Evolutionary conservation across 352 stramenopile genomes (phyloP).

Genomic region (Phytophthora cajani): DNA sequence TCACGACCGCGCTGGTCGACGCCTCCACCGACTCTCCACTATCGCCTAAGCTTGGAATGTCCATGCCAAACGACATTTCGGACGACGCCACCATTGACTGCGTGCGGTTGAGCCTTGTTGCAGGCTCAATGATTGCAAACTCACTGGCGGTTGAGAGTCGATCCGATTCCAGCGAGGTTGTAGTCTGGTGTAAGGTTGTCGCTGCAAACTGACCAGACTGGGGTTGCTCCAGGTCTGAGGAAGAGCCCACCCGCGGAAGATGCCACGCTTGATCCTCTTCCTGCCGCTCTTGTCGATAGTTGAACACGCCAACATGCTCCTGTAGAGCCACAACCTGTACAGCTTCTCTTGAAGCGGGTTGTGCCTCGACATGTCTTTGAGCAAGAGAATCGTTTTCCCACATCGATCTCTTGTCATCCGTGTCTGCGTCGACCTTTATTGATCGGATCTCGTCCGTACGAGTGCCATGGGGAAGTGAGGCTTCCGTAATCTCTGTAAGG

Average conservation of each 20-base stretch:
- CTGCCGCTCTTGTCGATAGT: slow-evolving; percentile 3
- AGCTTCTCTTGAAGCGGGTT: slow-evolving; percentile 2
- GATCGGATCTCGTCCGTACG: slow-evolving; percentile 6
- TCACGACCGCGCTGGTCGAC: slow-evolving; percentile 11
- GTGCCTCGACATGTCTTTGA: slow-evolving; percentile 8
- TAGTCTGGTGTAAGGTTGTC: background rate
- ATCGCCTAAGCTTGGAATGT: slow-evolving; percentile 51
- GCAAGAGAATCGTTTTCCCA: slow-evolving; percentile 1
- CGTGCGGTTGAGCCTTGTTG: slow-evolving; percentile 11
- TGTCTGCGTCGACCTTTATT: slow-evolving; percentile 7
- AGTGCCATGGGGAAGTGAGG: background rate
- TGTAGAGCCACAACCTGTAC: background rate
- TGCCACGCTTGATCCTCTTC: slow-evolving; percentile 10
- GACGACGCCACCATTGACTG: slow-evolving; percentile 50
- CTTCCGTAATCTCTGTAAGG: background rate
- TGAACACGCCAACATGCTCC: background rate
- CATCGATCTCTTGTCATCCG: background rate
- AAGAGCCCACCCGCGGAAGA: slow-evolving; percentile 13
- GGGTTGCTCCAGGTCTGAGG: slow-evolving; percentile 6
- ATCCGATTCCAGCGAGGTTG: slow-evolving; percentile 26
- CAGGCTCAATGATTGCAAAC: slow-evolving; percentile 3
- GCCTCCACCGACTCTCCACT: slow-evolving; percentile 17
- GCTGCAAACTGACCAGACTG: slow-evolving; percentile 4
- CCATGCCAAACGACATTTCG: slow-evolving; percentile 52
- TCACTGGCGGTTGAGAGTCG: slow-evolving; percentile 16